phyloP scores from a whole-genome alignment of 1,284 basidiomycete species.

The Ceratobasidium sp. region DNA sequence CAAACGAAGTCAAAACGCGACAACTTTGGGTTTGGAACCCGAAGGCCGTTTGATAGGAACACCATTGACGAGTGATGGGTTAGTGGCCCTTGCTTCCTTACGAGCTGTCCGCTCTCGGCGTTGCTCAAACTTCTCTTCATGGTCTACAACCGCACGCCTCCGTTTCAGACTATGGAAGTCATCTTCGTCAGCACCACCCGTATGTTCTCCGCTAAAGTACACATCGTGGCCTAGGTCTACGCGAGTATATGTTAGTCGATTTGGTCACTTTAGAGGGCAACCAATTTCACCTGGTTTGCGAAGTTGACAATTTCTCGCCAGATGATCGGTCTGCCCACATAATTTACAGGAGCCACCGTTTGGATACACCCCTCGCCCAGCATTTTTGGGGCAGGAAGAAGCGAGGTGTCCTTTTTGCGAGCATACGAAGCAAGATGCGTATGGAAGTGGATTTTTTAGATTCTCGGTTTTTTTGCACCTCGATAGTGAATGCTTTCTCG shows the following conservation, averaged over 20 bases:
- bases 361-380: conserved; percentile 83
- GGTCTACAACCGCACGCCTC: conserved; percentile 64
- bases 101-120: background rate
- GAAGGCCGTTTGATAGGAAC: conserved; percentile 9
- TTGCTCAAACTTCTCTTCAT: conserved; percentile 62
- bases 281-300: conserved; percentile 61
- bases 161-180: conserved; percentile 86
- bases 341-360: conserved; percentile 91
- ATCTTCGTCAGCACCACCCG: conserved; percentile 87
- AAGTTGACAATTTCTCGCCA: conserved; percentile 83
- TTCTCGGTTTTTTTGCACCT: conserved; percentile 74
- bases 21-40: conserved; percentile 25
- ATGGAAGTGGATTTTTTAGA: conserved; percentile 76
- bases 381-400: conserved; percentile 81
- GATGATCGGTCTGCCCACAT: conserved; percentile 82
- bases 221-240: conserved; percentile 47
- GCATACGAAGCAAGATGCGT: conserved; percentile 92
- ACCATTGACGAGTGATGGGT: conserved; percentile 21
- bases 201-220: conserved; percentile 58
- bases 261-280: background rate
- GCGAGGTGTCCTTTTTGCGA: conserved; percentile 81
- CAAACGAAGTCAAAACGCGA: conserved; percentile 18
- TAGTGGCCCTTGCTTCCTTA: conserved; percentile 1
- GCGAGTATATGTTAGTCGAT: conserved; percentile 36
- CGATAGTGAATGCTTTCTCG: conserved; percentile 77